Evolutionary conservation across 768 basidiomycete species (phyloP), one percentile per base, ranked within the genome.

Genomic region (Lentinus tigrinus): DNA sequence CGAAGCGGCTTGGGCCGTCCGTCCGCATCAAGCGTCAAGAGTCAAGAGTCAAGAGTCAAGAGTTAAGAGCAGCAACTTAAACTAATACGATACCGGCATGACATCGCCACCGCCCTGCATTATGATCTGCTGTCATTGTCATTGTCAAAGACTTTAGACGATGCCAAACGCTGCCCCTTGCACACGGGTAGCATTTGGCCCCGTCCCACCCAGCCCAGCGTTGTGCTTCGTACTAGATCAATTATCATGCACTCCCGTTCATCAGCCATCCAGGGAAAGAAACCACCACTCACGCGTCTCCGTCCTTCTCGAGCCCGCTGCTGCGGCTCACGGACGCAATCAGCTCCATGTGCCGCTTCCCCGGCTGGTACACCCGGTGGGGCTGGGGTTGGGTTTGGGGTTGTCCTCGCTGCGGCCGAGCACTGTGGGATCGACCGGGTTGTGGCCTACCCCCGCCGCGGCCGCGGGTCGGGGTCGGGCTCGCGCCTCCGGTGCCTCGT

Each of bases 261-360:
- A n/a, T 37, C 36, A 36, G 31, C 16, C 8, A 37, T n/a, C n/a
- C n/a, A n/a, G 21, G 21, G 10, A 34, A 51, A 19, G 16, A 21
- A 26, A 34, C 24, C 11, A 7, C 23, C 24, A 67, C 89, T 80
- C 72, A 92, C 90, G 81, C 79, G 72, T 91, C 86, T 38, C 90
- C 89, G 58, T 84, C 88, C 63, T 81, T 84, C 63, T 87, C 86
- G 24, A 91, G 68, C 10, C 90, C 89, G 62, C 89, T 86, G 64
- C 88, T 89, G 39, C 90, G 79, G 67, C 89, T 91, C 47, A 91
- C 82, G 2, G 88, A 88, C 1, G 89, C 79, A 47, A 91, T 80
- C 49, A 81, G 73, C 57, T 88, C 83, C 84, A 90, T 85, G 43
- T 74, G 79, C 49, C 74, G 63, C 57, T 65, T 67, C 5, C 65